phyloP scores from a whole-genome alignment of 495 filamentous ascomycete genomes.

The Hypoxylon perforatum region DNA sequence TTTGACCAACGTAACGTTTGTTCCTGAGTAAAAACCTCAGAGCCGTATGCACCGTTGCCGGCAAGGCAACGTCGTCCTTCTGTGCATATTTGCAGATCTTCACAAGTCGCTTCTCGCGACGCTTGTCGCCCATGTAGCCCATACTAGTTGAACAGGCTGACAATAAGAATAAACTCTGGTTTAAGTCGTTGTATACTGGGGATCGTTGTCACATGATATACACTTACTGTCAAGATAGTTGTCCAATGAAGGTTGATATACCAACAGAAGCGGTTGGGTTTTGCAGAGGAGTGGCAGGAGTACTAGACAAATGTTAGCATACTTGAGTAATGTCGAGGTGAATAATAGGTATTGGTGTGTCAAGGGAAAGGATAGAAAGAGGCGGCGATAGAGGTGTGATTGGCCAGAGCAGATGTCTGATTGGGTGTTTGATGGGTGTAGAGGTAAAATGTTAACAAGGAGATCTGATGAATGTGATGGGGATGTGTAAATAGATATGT shows the following conservation, averaged over 20 bases:
- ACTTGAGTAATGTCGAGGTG: too few relatives aligned
- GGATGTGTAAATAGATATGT: background rate
- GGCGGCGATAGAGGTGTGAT: background rate
- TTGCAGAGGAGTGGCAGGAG: background rate
- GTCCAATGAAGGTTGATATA: too few relatives aligned
- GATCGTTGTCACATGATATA: too few relatives aligned
- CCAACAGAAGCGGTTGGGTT: background rate
- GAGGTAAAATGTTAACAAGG: background rate
- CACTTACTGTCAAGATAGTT: too few relatives aligned
- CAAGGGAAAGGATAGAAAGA: background rate
- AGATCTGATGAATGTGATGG: background rate
- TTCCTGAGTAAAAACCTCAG: conserved; percentile 25
- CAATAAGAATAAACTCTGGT: too few relatives aligned
- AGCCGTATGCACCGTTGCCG: conserved; percentile 5
- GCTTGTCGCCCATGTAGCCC: background rate
- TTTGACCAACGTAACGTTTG: background rate
- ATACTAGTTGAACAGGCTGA: background rate
- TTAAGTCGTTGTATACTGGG: too few relatives aligned
- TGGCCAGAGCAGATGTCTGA: background rate
- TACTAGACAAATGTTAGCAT: too few relatives aligned
- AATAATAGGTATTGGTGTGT: too few relatives aligned
- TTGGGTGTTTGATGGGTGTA: background rate
- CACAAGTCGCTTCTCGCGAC: background rate
- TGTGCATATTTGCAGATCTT: conserved; percentile 18
- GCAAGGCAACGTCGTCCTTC: conserved; percentile 13